These are phyloP conservation scores for Populus pruinosa DNA, from an alignment of 345 rosid species.

Conservation along the genomic window DNA sequence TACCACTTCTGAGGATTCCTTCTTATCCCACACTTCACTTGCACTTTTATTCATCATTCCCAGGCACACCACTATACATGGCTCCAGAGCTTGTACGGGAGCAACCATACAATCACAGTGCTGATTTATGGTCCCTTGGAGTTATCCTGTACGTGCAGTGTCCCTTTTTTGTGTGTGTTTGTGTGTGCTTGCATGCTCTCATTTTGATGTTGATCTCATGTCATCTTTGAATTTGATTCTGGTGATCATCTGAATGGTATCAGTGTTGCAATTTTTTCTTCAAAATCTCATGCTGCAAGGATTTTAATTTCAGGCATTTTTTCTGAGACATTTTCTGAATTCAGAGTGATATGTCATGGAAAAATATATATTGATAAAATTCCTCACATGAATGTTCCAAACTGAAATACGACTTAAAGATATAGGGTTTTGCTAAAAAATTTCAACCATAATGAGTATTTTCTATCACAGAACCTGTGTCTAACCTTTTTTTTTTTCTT, in stretches of 20 bases:
- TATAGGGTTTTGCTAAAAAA: too few species aligned
- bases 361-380: too few species aligned
- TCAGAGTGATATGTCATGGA: too few species aligned
- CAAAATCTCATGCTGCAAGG: too few species aligned
- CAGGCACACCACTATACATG: constrained; percentile 97
- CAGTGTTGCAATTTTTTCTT: too few species aligned
- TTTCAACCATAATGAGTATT: too few species aligned
- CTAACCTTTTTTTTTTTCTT: neutral
- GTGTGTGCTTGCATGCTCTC: too few species aligned
- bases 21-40: neutral
- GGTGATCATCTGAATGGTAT: neutral
- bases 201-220: neutral
- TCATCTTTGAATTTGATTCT: neutral
- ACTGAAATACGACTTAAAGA: too few species aligned
- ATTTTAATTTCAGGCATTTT: too few species aligned
- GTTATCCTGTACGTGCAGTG: constrained; percentile 73
- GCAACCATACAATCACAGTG: constrained; percentile 98
- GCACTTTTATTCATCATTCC: constrained; percentile 17
- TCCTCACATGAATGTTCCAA: too few species aligned
- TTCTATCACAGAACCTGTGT: neutral
- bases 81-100: constrained; percentile 96
- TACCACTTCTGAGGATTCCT: neutral
- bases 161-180: neutral
- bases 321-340: too few species aligned
- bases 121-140: constrained; percentile 98